Percentiles rank a stretch among this genome's conserved stretches.
Conservation (phyloP, 352 stramenopile genomes). For the Globisporangium carolinianum region DNA sequence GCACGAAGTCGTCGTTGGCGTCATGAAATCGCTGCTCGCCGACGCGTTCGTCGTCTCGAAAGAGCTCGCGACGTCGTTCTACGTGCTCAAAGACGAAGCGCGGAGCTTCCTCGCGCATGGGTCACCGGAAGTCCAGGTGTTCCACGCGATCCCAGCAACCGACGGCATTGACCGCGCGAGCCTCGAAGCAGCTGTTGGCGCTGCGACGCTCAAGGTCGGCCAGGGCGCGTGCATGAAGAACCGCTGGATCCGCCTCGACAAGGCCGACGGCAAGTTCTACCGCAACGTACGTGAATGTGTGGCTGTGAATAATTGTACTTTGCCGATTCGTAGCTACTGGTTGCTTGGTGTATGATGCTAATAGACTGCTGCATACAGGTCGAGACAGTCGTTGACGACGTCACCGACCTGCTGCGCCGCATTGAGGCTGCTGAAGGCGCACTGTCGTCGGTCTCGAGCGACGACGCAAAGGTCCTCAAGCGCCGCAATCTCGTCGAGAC, state of each 20-base stretch:
- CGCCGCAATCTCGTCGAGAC: constrained; percentile 77
- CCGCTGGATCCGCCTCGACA: constrained; percentile 95
- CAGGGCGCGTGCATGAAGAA: constrained; percentile 98
- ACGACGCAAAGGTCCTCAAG: constrained; percentile 78
- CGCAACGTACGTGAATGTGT: constrained; percentile 39
- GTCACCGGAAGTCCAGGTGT: constrained; percentile 80
- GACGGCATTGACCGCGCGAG: constrained; percentile 66
- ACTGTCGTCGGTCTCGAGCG: constrained; percentile 58
- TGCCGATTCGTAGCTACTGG: neutral
- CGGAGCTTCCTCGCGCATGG: constrained; percentile 60
- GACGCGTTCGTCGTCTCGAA: constrained; percentile 89
- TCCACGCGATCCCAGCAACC: constrained; percentile 67
- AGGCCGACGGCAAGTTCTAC: constrained; percentile 82
- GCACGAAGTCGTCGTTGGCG: constrained; percentile 92
- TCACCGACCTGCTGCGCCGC: constrained; percentile 82
- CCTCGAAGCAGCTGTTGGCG: constrained; percentile 80
- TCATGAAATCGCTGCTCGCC: constrained; percentile 93
- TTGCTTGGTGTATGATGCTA: no score
- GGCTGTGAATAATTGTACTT: constrained; percentile 10
- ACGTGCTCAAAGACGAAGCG: constrained; percentile 90
- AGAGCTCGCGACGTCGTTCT: constrained; percentile 86
- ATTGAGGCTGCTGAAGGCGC: constrained; percentile 55
- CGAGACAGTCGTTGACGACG: constrained; percentile 52
- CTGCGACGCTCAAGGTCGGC: constrained; percentile 91
- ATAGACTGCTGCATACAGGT: constrained; percentile 16